phyloP scores from a whole-genome alignment of 2,329 filamentous ascomycete genomes.

The Aureobasidium mangrovei region DNA sequence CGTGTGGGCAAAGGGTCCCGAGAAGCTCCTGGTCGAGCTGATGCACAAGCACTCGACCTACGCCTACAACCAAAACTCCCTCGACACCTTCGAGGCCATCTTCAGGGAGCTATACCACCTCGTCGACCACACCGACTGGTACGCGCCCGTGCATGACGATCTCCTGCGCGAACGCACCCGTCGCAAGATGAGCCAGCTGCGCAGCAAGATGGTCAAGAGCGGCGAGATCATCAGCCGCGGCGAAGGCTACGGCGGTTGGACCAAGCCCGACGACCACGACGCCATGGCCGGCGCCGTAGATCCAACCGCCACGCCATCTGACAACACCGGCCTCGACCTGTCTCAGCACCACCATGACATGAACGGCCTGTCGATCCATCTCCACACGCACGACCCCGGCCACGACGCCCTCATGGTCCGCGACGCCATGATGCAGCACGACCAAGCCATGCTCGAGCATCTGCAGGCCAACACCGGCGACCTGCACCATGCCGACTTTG shows the following conservation, averaged over 20 bases:
- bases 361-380: slow-evolving; percentile 5
- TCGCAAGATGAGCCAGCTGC: slow-evolving; percentile 30
- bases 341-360: slow-evolving; percentile 12
- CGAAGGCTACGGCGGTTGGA: slow-evolving; percentile 26
- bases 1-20: slow-evolving; percentile 30
- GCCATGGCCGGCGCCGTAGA: slow-evolving; percentile 25
- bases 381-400: background rate
- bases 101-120: slow-evolving; percentile 28
- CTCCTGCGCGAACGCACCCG: slow-evolving; percentile 30
- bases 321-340: background rate
- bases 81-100: slow-evolving; percentile 28
- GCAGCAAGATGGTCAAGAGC: slow-evolving; percentile 31
- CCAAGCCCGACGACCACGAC: slow-evolving; percentile 25
- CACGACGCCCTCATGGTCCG: slow-evolving; percentile 12
- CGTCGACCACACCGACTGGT: slow-evolving; percentile 28
- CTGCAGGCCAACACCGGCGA: background rate
- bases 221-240: slow-evolving; percentile 27
- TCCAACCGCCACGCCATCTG: background rate
- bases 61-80: slow-evolving; percentile 24
- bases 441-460: slow-evolving; percentile 12
- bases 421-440: slow-evolving; percentile 15
- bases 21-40: slow-evolving; percentile 26
- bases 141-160: slow-evolving; percentile 27
- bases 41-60: slow-evolving; percentile 30
- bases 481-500: slow-evolving; percentile 11